Conservation (phyloP, 2,329 filamentous ascomycete genomes). For the Aureobasidium sp. region DNA sequence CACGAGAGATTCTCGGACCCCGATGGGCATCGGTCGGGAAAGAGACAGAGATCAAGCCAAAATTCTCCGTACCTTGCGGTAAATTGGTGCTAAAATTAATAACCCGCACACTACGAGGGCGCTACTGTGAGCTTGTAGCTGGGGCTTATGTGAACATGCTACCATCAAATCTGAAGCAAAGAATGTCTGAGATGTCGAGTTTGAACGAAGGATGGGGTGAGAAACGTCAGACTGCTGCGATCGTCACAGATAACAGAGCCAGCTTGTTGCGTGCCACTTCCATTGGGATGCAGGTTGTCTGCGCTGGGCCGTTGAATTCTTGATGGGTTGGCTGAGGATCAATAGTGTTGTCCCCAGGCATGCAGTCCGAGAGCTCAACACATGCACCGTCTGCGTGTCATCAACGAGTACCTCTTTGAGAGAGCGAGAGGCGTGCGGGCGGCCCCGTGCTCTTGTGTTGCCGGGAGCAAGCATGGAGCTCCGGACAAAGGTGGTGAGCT, state of each 20-base stretch:
- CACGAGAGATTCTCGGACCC: slow-evolving; percentile 11
- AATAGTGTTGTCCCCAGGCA: slow-evolving; percentile 11
- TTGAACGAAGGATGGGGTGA: not conserved
- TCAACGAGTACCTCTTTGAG: not conserved
- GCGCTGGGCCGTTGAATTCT: not conserved
- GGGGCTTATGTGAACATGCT: slow-evolving; percentile 15
- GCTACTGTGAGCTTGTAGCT: slow-evolving; percentile 14
- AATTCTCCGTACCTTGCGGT: slow-evolving; percentile 11
- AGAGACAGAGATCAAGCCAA: slow-evolving; percentile 10
- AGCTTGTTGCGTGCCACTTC: not conserved
- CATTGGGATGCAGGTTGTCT: slow-evolving; percentile 3
- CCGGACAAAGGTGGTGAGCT: slow-evolving; percentile 12
- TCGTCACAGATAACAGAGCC: not conserved
- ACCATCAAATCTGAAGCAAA: slow-evolving; percentile 18
- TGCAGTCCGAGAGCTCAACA: slow-evolving; percentile 13
- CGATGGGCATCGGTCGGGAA: slow-evolving; percentile 11
- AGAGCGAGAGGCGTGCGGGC: slow-evolving; percentile 5
- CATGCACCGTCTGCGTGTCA: slow-evolving; percentile 11
- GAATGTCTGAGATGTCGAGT: slow-evolving; percentile 10
- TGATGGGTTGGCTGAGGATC: slow-evolving; percentile 2
- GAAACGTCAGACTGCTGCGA: not conserved
- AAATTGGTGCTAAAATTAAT: slow-evolving; percentile 14
- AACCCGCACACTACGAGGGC: slow-evolving; percentile 11
- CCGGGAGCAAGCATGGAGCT: slow-evolving; percentile 14
- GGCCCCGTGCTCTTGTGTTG: slow-evolving; percentile 12